Evolutionary conservation across 192 early-diverging fungal species (phyloP).

Genomic region (Backusella morwellensis): DNA sequence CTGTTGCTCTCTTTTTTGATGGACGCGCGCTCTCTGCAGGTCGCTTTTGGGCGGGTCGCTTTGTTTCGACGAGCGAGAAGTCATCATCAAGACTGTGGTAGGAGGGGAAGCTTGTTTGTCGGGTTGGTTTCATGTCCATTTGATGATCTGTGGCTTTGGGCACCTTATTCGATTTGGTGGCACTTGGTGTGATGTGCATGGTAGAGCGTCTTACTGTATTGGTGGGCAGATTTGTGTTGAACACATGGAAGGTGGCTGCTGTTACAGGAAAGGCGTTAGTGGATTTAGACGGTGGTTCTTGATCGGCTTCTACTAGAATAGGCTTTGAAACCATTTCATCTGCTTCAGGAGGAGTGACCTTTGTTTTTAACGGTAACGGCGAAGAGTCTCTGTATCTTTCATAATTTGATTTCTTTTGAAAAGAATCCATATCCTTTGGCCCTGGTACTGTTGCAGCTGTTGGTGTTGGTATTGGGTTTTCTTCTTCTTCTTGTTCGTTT

Average conservation of each 20-base stretch:
- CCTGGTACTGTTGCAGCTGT: neutral
- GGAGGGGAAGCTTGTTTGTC: neutral
- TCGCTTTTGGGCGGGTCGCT: neutral
- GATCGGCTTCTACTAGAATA: neutral
- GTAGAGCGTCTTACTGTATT: neutral
- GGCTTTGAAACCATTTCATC: neutral
- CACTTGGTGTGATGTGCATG: neutral
- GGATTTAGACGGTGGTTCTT: neutral
- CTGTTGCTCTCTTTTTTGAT: neutral
- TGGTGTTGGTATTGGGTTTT: neutral
- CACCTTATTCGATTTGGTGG: neutral
- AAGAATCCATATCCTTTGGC: neutral
- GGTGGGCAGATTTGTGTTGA: neutral
- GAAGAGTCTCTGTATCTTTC: neutral
- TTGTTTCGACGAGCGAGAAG: neutral
- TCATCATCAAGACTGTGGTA: neutral
- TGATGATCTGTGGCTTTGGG: no score
- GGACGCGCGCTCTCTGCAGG: neutral
- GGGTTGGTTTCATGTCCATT: neutral
- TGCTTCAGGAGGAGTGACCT: neutral
- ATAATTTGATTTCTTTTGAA: neutral
- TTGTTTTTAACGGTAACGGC: neutral
- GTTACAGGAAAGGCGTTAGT: neutral
- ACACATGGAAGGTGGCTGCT: neutral
- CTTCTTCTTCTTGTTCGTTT: neutral